Evolutionary conservation across 2,329 filamentous ascomycete species (phyloP).

Genomic region (Phoma sp.): DNA sequence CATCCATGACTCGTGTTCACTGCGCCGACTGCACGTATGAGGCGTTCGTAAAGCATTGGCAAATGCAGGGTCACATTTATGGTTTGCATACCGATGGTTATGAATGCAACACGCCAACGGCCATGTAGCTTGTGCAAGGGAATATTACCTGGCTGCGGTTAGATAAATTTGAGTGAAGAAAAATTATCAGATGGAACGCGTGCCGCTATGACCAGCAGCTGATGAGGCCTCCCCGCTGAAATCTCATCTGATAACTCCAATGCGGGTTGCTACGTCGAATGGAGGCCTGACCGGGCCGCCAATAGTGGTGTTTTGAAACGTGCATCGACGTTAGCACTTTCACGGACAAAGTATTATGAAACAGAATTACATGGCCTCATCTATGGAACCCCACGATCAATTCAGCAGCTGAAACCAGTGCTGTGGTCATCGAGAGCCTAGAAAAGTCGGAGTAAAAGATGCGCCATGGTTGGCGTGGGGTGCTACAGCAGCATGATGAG

Average conservation of each 20-base stretch:
- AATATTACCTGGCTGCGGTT: conserved; percentile 2
- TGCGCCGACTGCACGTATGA: conserved; percentile 11
- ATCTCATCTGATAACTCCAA: conserved; percentile 24
- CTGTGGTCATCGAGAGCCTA: no score
- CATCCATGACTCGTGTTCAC: neutral
- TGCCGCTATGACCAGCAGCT: conserved; percentile 10
- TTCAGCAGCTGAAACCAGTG: no score
- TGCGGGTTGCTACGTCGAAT: conserved; percentile 12
- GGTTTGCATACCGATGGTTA: neutral
- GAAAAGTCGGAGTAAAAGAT: no score
- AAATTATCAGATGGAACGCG: conserved; percentile 24
- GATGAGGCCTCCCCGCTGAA: conserved; percentile 5
- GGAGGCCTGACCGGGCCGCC: neutral
- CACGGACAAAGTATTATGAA: no score
- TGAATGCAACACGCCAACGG: conserved; percentile 30
- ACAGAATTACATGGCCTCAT: no score
- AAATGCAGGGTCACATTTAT: conserved; percentile 12
- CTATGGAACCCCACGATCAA: no score
- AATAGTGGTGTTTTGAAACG: neutral
- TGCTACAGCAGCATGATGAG: no score
- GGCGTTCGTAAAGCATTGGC: conserved; percentile 13
- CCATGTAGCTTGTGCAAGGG: conserved; percentile 14
- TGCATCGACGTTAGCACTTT: no score
- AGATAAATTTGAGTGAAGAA: neutral
- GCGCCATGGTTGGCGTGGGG: no score